Base-by-base conservation (phyloP, 169 alveolate species). In the Plasmodium gonderi region DNA sequence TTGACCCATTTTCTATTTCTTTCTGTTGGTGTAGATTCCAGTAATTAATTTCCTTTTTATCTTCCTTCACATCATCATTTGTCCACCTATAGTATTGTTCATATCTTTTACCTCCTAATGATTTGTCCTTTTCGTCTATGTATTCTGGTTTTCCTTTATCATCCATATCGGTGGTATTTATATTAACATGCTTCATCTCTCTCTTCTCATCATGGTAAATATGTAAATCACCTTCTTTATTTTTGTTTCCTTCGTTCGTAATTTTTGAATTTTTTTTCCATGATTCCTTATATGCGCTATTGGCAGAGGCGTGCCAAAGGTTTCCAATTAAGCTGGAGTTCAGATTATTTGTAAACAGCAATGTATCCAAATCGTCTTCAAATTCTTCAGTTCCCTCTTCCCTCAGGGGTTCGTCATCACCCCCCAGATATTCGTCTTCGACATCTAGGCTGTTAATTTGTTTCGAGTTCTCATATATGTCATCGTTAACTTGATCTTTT, bases 221-320 rank as follows among this genome's bases (percentile, higher is more conserved):
- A 3, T 85, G 8, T 20, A n/a, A 2, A 74, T 40, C 14, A 40
- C 26, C 42, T 31, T 51, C 51, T 20, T 49, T 29, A n/a, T 26
- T 69, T 31, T 3, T 60, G 36, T 20, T 26, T 9, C 26, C 20
- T 44, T 68, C 72, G 33, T 81, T 68, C n/a, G 14, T 29, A 44
- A 69, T 26, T 17, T 29, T 49, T 33, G 54, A 7, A 51, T 44
- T 79, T 8, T 44, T 79, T 8, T 79, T 51, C 9, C 31, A 11
- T 26, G 64, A 54, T 17, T 64, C 90, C 42, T 31, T 69, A 75
- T 87, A 87, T 51, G 68, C 29, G 45, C 93, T 87, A 75, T 87
- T 87, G 38, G 93, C 93, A 20, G 93, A 87, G n/a, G 89, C 60
- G 33, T 87, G 93, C 93, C 93, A 87, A 14, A 87, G 79, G 47